Evolutionary conservation across 225 moss, liverwort and hornwort species (phyloP).

Genomic region (Asterella californica): DNA sequence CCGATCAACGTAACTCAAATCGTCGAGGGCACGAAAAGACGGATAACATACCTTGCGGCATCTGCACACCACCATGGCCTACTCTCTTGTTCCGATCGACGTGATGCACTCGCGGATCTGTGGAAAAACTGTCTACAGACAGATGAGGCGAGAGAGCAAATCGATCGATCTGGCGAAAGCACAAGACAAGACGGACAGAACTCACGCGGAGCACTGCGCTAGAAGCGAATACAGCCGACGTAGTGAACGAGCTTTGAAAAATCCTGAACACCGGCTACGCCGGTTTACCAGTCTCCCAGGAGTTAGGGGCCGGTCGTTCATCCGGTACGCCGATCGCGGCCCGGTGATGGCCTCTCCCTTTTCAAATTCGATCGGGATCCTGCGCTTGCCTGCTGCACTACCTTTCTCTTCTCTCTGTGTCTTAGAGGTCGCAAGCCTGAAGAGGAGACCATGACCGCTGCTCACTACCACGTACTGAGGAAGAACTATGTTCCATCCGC

Average conservation of each 20-base stretch:
- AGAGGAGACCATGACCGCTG: no score
- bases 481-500: no score
- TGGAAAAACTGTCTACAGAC: neutral
- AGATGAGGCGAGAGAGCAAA: neutral
- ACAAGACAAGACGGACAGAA: slow-evolving; percentile 1
- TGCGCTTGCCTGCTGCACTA: neutral
- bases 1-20: neutral
- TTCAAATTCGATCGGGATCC: neutral
- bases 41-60: slow-evolving; percentile 76
- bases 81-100: slow-evolving; percentile 18
- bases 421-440: no score
- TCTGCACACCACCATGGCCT: slow-evolving; percentile 96
- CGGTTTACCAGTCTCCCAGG: slow-evolving; percentile 1
- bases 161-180: slow-evolving; percentile 1
- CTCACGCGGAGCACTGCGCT: slow-evolving; percentile 4
- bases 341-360: neutral
- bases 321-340: neutral
- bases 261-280: slow-evolving; percentile 6
- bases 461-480: no score
- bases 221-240: neutral
- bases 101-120: slow-evolving; percentile 2
- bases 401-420: neutral
- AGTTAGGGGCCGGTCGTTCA: neutral
- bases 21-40: neutral
- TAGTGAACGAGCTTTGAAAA: slow-evolving; percentile 8